A percentile compares a stretch with the other conserved stretches of the same genome.
These are phyloP conservation scores for Aspergillus ruber DNA, from an alignment of 2,329 filamentous ascomycete species.

Conservation along the genomic window DNA sequence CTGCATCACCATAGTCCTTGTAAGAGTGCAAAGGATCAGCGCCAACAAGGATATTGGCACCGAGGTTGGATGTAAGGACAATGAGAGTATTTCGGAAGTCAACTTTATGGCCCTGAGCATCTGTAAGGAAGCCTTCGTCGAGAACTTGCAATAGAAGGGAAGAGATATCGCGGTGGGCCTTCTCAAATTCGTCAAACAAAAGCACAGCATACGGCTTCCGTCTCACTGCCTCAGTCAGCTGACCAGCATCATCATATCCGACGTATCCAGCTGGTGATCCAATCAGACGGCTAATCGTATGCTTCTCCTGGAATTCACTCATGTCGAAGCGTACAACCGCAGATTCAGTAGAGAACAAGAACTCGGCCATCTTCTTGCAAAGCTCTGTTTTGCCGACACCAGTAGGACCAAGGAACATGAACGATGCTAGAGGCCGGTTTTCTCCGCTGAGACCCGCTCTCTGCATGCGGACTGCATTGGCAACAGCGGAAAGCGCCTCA, in stretches of 20 bases:
- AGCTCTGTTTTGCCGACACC: conserved; percentile 96
- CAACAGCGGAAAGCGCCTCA: conserved; percentile 82
- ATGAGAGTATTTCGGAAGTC: conserved; percentile 97
- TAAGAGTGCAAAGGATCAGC: conserved; percentile 60
- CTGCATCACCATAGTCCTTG: conserved; percentile 56
- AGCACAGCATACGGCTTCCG: conserved; percentile 93
- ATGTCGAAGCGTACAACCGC: conserved; percentile 95
- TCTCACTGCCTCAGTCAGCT: conserved; percentile 89
- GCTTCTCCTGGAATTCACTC: conserved; percentile 96
- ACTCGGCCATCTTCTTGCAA: conserved; percentile 89
- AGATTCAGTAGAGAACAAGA: conserved; percentile 85
- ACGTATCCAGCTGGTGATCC: conserved; percentile 92
- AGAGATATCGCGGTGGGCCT: conserved; percentile 91
- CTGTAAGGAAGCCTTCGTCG: conserved; percentile 92
- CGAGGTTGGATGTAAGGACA: conserved; percentile 90
- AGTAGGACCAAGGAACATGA: conserved; percentile 96
- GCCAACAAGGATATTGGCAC: conserved; percentile 82
- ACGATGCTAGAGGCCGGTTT: conserved; percentile 83
- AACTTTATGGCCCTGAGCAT: conserved; percentile 91
- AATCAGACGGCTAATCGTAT: conserved; percentile 88
- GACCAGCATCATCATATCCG: conserved; percentile 92
- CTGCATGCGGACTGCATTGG: conserved; percentile 89
- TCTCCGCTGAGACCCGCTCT: conserved; percentile 86
- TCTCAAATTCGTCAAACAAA: conserved; percentile 95
- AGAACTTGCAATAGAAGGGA: conserved; percentile 87